Base-by-base conservation (phyloP, 768 basidiomycete genomes). In the Boletellus ananas region DNA sequence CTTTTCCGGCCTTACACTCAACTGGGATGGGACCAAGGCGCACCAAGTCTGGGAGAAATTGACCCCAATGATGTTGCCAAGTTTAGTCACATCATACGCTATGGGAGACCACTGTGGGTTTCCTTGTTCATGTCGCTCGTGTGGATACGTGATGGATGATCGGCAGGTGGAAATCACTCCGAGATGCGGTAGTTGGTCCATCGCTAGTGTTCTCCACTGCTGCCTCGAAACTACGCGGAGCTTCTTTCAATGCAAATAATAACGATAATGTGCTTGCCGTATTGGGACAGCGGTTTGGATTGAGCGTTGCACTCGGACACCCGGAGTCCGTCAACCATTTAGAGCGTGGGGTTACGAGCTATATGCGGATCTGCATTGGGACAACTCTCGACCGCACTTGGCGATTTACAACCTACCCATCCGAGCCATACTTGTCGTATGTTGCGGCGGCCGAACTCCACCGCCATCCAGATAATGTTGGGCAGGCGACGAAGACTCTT, bases 1-100 rank as follows among this genome's bases (percentile, higher is more conserved):
- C 37, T 49, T 7, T 59, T 59, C 23, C 39, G 18, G 1, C 45
- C 58, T 18, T 50, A 47, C 29, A 54, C 49, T 0, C 45, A 40
- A n/a, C 40, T 60, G 0, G 55, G 55, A 25, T 60, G 59, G 59
- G 59, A 61, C 18, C 59, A 57, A 6, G 6, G 6, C 16, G 55
- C 59, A 2, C 1, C 2, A 13, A 10, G 6, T 1, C 36, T 52
- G 0, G 36, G 17, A 16, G 29, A 14, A 2, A n/a, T 48, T 10
- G n/a, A 33, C 11, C 6, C 38, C 7, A 44, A 58, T 7, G 16
- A 54, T 17, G 18, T 50, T 5, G 38, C 56, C 16, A 17, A 16
- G 20, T 3, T 14, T 18, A 11, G 10, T 6, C 13, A 34, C 18
- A 43, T 43, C 4, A 18, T 17, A 2, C 2, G 43, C 10, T 44